A percentile compares a stretch with the other conserved stretches of the same genome.
These are phyloP conservation scores for Lachancea sp. DNA, from an alignment of 805 yeast genomes.

Conservation along the genomic window DNA sequence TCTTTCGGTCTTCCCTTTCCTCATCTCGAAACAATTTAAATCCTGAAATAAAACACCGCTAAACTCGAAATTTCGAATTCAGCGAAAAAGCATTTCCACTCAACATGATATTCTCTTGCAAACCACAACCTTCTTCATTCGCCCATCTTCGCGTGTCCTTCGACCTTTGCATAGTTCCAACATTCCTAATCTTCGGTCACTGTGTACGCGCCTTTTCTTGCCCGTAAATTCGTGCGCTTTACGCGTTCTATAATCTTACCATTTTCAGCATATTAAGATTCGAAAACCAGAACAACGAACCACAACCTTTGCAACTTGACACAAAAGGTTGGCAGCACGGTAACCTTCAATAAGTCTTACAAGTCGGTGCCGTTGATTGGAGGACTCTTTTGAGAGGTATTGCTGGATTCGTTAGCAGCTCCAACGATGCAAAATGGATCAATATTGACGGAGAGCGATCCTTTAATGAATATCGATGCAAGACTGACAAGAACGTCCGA, in stretches of 20 bases:
- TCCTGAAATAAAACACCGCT: too few species aligned
- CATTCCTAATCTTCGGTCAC: not conserved
- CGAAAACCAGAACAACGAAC: not conserved
- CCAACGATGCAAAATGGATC: constrained; percentile 3
- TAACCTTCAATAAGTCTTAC: not conserved
- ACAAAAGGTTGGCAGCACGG: not conserved
- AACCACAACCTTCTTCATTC: too few species aligned
- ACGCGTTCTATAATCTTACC: constrained; percentile 4
- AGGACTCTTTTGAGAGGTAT: not conserved
- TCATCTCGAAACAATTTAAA: too few species aligned
- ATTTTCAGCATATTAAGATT: constrained; percentile 4
- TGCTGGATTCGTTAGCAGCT: not conserved
- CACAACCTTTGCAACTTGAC: constrained; percentile 1
- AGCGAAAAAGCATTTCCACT: too few species aligned
- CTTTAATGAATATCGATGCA: constrained; percentile 3
- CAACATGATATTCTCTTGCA: too few species aligned
- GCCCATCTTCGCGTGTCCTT: too few species aligned
- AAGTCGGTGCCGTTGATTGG: not conserved
- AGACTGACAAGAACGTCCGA: constrained; percentile 3
- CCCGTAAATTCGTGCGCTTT: not conserved
- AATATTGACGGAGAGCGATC: constrained; percentile 2
- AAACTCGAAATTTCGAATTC: too few species aligned
- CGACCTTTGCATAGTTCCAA: not conserved
- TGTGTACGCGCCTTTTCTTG: not conserved
- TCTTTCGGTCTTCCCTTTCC: too few species aligned